phyloP scores from a whole-genome alignment of 169 alveolate species.

The Plasmodium inui region DNA sequence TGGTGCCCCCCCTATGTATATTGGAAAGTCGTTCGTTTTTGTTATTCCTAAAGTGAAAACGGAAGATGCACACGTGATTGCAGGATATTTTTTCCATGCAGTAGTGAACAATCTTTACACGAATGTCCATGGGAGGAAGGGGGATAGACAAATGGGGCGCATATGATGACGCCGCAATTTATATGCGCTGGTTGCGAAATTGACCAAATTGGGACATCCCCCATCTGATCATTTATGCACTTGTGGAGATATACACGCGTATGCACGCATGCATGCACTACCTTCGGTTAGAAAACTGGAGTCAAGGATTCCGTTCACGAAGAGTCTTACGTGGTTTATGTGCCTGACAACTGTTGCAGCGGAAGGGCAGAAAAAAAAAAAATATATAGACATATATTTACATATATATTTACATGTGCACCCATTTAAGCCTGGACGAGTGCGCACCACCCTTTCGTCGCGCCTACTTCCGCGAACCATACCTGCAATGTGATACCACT shows the following conservation, averaged over 20 bases:
- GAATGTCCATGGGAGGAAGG: neutral
- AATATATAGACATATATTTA: constrained; percentile 1
- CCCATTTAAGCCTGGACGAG: neutral
- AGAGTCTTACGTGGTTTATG: constrained; percentile 52
- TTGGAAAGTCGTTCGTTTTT: constrained; percentile 87
- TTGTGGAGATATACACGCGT: neutral
- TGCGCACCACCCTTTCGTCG: neutral
- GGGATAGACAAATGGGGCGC: neutral
- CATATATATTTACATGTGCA: neutral
- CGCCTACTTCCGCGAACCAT: constrained; percentile 3
- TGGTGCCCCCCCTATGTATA: constrained; percentile 90
- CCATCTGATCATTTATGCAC: neutral
- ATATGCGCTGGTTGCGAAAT: neutral
- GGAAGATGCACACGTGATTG: neutral
- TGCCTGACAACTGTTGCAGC: constrained; percentile 55
- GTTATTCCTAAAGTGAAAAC: constrained; percentile 70
- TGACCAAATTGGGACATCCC: neutral
- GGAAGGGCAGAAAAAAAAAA: constrained; percentile 3
- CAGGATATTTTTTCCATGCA: neutral
- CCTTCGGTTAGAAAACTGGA: constrained; percentile 74
- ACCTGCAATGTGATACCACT: constrained; percentile 90
- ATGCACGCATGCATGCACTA: neutral
- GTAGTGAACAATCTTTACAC: neutral
- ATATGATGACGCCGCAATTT: neutral
- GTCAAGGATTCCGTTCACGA: constrained; percentile 68